phyloP scores from a whole-genome alignment of 148 eudicot genomes.

The Fagopyrum homotropicum region DNA sequence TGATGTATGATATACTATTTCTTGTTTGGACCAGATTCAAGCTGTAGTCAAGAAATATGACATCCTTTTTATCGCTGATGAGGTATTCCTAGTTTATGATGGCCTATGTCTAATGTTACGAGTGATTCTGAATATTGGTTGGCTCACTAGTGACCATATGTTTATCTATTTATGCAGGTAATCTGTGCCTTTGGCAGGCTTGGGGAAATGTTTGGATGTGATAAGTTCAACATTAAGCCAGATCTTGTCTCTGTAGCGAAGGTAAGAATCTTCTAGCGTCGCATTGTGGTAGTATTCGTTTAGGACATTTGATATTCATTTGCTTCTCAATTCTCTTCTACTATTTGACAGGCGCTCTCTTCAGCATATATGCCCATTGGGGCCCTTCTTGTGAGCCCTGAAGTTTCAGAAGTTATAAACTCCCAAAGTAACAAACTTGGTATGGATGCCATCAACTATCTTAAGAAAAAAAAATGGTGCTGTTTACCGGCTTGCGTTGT shows the following conservation, averaged over 20 bases:
- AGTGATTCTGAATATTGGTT: not conserved
- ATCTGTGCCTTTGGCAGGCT: constrained; percentile 98
- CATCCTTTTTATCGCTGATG: constrained; percentile 92
- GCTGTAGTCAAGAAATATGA: constrained; percentile 85
- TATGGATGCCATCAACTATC: constrained; percentile 17
- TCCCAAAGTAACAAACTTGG: constrained; percentile 94
- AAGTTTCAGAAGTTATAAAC: constrained; percentile 72
- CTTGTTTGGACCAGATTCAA: constrained; percentile 58
- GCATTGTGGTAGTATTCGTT: not conserved
- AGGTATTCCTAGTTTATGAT: constrained; percentile 39
- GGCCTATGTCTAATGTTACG: not conserved
- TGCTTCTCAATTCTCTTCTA: not conserved
- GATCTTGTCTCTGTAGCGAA: constrained; percentile 93
- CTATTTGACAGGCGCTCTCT: constrained; percentile 67
- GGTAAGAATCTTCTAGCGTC: constrained; percentile 30
- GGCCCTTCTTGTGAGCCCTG: constrained; percentile 86
- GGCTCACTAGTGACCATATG: not conserved
- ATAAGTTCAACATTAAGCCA: constrained; percentile 85
- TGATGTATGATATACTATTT: not conserved
- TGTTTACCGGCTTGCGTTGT: not conserved
- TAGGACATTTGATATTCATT: not conserved
- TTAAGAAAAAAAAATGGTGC: not conserved
- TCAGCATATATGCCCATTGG: constrained; percentile 98
- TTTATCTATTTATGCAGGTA: constrained; percentile 36
- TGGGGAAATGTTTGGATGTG: constrained; percentile 90